A percentile compares a stretch with the other conserved stretches of the same genome.
Evolutionary conservation across 106 monocot genomes (phyloP).

Genomic region (Cymbidium sinense): DNA sequence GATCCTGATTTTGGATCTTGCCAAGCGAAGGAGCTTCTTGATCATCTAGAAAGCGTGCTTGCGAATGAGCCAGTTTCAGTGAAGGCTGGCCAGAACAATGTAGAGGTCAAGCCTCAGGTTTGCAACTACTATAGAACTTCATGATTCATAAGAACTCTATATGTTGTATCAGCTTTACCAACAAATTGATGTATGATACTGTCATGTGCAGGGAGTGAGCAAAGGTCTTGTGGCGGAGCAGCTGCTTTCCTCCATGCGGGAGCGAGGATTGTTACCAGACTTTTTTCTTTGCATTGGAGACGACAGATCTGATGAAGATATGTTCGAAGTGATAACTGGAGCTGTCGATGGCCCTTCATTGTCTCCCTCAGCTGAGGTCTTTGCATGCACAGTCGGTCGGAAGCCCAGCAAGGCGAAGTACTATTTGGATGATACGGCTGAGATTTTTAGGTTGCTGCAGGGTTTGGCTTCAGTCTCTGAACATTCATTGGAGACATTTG

Average conservation of each 20-base stretch:
- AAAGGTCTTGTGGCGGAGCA: constrained; percentile 54
- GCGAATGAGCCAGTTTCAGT: constrained; percentile 47
- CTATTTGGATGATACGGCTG: constrained; percentile 55
- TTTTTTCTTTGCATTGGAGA: constrained; percentile 70
- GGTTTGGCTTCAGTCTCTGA: constrained; percentile 48
- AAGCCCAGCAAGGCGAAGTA: constrained; percentile 74
- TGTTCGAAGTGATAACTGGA: constrained; percentile 56
- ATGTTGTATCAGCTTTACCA: neutral
- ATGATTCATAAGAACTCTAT: neutral
- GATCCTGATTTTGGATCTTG: constrained; percentile 51
- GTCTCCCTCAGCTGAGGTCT: constrained; percentile 35
- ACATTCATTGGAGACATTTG: constrained; percentile 3
- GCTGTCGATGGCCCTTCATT: constrained; percentile 19
- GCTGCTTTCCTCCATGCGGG: constrained; percentile 33
- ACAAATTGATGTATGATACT: too few relatives aligned
- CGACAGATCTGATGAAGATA: constrained; percentile 70
- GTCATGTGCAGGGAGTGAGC: constrained; percentile 46
- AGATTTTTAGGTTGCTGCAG: constrained; percentile 54
- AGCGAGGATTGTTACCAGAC: constrained; percentile 34
- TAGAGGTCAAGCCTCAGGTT: constrained; percentile 57
- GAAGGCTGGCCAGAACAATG: constrained; percentile 27
- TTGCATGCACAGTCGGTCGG: constrained; percentile 63
- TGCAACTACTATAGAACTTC: neutral
- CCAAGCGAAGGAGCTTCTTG: constrained; percentile 53
- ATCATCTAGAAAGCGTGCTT: constrained; percentile 48